These are phyloP conservation scores for Zygosaccharomyces gambellarensis DNA, from an alignment of 805 yeast species.

Conservation along the genomic window DNA sequence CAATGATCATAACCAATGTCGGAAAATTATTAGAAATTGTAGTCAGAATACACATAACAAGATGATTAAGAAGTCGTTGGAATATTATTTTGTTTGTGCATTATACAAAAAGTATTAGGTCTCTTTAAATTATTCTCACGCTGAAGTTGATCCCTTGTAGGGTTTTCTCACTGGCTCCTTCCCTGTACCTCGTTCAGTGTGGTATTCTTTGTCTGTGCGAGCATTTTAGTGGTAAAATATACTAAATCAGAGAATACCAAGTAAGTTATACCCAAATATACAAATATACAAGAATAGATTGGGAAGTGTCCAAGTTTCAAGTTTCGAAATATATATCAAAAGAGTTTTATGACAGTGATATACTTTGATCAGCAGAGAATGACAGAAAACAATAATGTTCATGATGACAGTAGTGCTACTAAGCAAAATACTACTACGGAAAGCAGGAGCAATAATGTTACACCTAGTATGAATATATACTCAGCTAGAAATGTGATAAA, in stretches of 20 bases:
- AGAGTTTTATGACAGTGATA: constrained; percentile 1
- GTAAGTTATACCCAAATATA: not conserved
- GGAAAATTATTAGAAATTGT: not conserved
- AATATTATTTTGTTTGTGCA: too few species aligned
- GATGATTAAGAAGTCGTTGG: too few species aligned
- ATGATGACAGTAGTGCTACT: not conserved
- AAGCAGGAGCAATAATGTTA: not conserved
- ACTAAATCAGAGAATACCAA: not conserved
- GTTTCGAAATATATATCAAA: too few species aligned
- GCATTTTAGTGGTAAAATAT: not conserved
- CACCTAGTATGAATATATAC: not conserved
- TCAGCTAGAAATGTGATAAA: constrained; percentile 1
- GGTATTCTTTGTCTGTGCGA: not conserved
- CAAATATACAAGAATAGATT: not conserved
- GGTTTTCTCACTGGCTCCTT: not conserved
- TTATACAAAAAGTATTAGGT: not conserved
- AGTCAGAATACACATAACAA: not conserved
- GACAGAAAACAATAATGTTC: constrained; percentile 2
- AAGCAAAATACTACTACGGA: not conserved
- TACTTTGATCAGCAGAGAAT: not conserved
- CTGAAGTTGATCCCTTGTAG: not conserved
- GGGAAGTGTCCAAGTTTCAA: not conserved
- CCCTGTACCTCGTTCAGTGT: not conserved
- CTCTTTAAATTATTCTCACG: not conserved
- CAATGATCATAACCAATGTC: not conserved